A percentile compares a stretch with the other conserved stretches of the same genome.
phyloP scores from a whole-genome alignment of 306 rosid species.

The Ormosia emarginata region DNA sequence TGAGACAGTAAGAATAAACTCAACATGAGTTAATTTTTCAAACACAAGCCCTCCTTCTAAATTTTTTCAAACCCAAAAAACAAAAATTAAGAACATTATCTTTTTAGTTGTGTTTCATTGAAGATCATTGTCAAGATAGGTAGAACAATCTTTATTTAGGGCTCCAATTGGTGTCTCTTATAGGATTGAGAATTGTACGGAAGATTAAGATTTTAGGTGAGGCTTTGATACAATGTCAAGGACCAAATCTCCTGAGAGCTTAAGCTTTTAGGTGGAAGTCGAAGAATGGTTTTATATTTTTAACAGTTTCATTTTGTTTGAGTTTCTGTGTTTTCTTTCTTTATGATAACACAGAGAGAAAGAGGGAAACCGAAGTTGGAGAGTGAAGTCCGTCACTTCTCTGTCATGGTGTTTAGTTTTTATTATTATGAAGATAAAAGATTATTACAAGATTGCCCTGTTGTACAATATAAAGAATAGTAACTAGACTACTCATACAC shows the following conservation, averaged over 20 bases:
- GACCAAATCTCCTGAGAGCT: not conserved
- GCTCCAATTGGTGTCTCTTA: not conserved
- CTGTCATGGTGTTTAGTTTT: not conserved
- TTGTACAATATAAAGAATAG: too few relatives aligned
- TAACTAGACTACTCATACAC: too few relatives aligned
- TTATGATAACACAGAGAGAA: not conserved
- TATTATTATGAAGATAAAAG: too few relatives aligned
- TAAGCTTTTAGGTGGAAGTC: not conserved
- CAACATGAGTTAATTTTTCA: constrained; percentile 7
- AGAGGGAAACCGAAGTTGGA: too few relatives aligned
- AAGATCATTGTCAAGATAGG: constrained; percentile 9
- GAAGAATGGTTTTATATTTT: not conserved
- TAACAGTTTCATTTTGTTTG: not conserved
- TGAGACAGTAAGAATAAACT: constrained; percentile 69
- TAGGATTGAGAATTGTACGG: not conserved
- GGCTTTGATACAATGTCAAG: not conserved
- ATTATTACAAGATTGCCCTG: too few relatives aligned
- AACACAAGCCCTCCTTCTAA: not conserved
- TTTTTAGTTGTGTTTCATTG: constrained; percentile 22
- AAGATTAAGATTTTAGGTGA: constrained; percentile 1
- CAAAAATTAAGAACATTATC: not conserved
- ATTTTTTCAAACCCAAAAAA: not conserved
- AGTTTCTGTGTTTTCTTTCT: not conserved
- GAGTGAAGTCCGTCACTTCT: not conserved
- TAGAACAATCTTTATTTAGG: not conserved